Evolutionary conservation across 164 flowering plant species (phyloP), one percentile per base, ranked within the genome.

Genomic region (Vitis rupestris): DNA sequence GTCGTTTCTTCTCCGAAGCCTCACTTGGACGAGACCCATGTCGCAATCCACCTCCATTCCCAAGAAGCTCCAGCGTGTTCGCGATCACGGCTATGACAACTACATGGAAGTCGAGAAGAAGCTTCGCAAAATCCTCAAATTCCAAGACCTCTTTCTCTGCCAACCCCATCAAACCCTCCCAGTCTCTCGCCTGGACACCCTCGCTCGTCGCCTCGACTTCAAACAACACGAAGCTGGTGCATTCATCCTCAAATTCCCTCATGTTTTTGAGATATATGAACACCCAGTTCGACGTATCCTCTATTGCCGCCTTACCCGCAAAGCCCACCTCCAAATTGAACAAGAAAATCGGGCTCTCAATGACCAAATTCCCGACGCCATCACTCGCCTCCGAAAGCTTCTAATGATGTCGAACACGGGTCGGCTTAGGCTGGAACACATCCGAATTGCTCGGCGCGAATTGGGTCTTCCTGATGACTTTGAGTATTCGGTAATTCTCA

Each of bases 91-190:
- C 64, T 93, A 47, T 76, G 99, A 96, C 78, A 77, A 90, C 68
- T 96, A 88, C 92, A 96, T 96, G 99, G 98, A 93, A 72, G 65
- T 90, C 72, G 87, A 96, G 74, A 91, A 96, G 73, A 93, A 89
- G 75, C 76, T 82, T 53, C 84, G 87, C 59, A 91, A 87, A 74
- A 80, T 87, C 64, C 83, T 90, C 37, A 93, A 93, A 74, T 90
- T 95, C 72, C 92, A 93, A 63, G 83, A 76, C 30, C 74, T 93
- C 16, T 78, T 96, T 61, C 90, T 89, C 58, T 70, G 84, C 14
- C 95, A 91, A 64, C 91, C 79, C 63, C 76, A 75, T 63, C 78
- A 80, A 14, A 82, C 84, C 72, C 65, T 96, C 65, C 78, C 85
- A 49, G 63, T 82, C 10, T 75, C 97, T 4, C 95, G 90, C 57